These are phyloP conservation scores for Lepidium didymum DNA, from an alignment of 345 rosid genomes.

Conservation along the genomic window DNA sequence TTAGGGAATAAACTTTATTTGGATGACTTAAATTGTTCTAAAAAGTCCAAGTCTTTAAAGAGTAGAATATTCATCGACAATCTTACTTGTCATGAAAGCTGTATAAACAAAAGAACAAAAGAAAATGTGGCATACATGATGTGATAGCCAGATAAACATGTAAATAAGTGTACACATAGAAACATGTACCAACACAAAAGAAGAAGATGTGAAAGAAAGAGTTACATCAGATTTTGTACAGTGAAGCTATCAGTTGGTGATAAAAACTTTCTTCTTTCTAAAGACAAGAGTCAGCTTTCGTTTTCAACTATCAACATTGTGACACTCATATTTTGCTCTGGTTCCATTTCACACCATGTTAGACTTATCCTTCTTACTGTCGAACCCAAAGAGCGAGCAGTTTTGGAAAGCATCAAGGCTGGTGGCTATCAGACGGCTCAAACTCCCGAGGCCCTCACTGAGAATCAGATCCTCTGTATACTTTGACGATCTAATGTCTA, in stretches of 20 bases:
- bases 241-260: constrained; percentile 22
- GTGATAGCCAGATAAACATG: constrained; percentile 9
- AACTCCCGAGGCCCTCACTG: constrained; percentile 72
- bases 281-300: constrained; percentile 16
- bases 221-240: constrained; percentile 27
- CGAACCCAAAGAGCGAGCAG: constrained; percentile 56
- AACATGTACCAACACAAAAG: constrained; percentile 15
- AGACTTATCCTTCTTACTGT: constrained; percentile 64
- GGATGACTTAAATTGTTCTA: background rate
- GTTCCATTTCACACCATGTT: constrained; percentile 49
- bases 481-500: constrained; percentile 60
- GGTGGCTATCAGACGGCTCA: constrained; percentile 85
- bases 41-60: background rate
- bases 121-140: background rate
- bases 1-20: too few species aligned
- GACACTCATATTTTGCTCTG: constrained; percentile 16
- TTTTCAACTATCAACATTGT: constrained; percentile 23
- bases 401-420: constrained; percentile 93
- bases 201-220: constrained; percentile 7
- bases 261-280: background rate
- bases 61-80: background rate
- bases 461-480: constrained; percentile 66
- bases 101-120: background rate
- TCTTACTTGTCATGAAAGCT: background rate
- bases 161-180: constrained; percentile 13